Evolutionary conservation across 352 stramenopile genomes (phyloP).

Genomic region (Phytopythium litorale): DNA sequence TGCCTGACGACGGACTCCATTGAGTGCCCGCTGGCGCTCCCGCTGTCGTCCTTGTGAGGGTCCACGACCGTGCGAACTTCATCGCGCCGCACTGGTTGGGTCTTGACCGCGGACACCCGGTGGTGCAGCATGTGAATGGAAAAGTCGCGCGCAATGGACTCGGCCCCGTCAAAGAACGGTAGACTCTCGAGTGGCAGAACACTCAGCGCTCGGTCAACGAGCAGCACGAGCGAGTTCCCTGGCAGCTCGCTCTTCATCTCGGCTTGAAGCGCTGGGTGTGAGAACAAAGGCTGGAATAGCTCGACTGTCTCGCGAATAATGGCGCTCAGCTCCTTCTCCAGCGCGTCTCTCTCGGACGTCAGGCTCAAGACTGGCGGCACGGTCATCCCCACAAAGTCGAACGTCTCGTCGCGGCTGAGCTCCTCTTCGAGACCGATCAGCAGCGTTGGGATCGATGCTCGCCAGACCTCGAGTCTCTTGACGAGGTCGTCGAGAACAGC

Average conservation of each 20-base stretch:
- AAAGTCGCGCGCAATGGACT: conserved; percentile 60
- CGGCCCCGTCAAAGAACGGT: conserved; percentile 32
- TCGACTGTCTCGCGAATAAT: conserved; percentile 41
- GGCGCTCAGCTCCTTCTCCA: conserved; percentile 51
- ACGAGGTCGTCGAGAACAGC: conserved; percentile 21
- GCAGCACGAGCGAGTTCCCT: conserved; percentile 41
- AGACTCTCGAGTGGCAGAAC: conserved; percentile 54
- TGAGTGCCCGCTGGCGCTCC: conserved; percentile 29
- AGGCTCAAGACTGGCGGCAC: neutral
- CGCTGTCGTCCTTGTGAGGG: conserved; percentile 48
- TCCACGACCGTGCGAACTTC: conserved; percentile 69
- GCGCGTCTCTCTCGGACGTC: conserved; percentile 19
- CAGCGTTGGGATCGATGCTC: conserved; percentile 26
- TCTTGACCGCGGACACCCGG: conserved; percentile 41
- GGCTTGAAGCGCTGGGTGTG: conserved; percentile 35
- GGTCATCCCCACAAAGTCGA: conserved; percentile 24
- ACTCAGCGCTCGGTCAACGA: conserved; percentile 51
- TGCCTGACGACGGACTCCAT: conserved; percentile 42
- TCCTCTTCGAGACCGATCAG: conserved; percentile 37
- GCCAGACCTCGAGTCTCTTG: conserved; percentile 33
- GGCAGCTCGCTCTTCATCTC: conserved; percentile 38
- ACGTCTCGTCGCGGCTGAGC: conserved; percentile 28
- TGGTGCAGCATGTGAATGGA: conserved; percentile 70
- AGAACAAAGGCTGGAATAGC: conserved; percentile 51
- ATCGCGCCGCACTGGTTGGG: conserved; percentile 44